Base-by-base conservation (phyloP, 805 yeast genomes). In the Saccharomycopsis guyanensis region DNA sequence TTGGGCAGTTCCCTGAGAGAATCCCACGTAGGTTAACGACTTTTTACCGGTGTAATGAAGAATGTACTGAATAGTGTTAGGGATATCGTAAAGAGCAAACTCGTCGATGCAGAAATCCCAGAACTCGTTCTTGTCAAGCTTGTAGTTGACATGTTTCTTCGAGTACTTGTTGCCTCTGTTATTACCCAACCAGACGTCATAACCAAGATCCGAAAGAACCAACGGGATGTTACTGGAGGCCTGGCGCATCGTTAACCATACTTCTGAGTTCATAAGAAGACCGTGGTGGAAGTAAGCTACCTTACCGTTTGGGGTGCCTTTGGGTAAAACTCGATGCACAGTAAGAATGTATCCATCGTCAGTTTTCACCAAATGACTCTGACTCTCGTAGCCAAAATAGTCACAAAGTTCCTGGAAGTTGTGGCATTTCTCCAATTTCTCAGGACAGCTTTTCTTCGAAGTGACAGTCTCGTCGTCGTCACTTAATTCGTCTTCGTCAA, bases 91-190 rank as follows among this genome's bases (percentile, higher is more conserved):
- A 51, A 85, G 66, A 0, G 97, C 95, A 68, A 89, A 86, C 61
- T 89, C 96, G 63, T 91, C 97, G 40, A 89, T 68, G 31, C 91
- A 80, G 59, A 87, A 89, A 63, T 88, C 80, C 97, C 97, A 89
- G 62, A 87, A 91, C 47, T 69, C 66, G 16, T 23, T 48, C 1
- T 69, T 64, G 23, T 59, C 62, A 13, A 79, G 71, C 37, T 60
- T 61, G 32, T 66, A 59, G n/a, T 59, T 51, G 13, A 71, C 49
- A 62, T 91, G 96, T 56, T 88, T 88, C 50, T 82, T 80, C 2
- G 94, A 82, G 65, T 91, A 91, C 66, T 91, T 93, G 65, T 91
- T 93, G 8, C 96, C 96, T 48, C 96, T 71, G 58, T 86, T 87
- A 62, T 86, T 87, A 1, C 97, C 97, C 52, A 91, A 68, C 91